These are phyloP conservation scores for Begonia fuchsioides DNA, from an alignment of 306 rosid species.

Conservation along the genomic window DNA sequence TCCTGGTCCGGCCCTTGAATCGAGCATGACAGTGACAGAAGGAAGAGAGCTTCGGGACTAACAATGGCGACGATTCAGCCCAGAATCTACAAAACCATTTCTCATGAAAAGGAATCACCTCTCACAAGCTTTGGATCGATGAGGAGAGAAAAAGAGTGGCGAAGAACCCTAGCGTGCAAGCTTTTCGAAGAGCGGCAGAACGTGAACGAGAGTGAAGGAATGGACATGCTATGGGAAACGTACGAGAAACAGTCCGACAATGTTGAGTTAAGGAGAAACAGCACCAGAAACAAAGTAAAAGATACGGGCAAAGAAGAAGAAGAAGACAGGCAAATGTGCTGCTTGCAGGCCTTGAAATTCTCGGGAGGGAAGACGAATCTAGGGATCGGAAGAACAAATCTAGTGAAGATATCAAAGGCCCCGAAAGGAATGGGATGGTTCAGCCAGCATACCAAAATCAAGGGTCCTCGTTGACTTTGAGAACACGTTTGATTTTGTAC, in stretches of 20 bases:
- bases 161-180: constrained; percentile 87
- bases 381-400: constrained; percentile 75
- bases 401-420: constrained; percentile 70
- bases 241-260: constrained; percentile 14
- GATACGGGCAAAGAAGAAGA: constrained; percentile 8
- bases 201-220: constrained; percentile 52
- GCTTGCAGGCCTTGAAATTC: constrained; percentile 81
- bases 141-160: constrained; percentile 93
- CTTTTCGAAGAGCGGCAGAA: constrained; percentile 82
- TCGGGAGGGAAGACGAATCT: constrained; percentile 79
- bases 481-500: background rate
- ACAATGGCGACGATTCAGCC: too few relatives aligned
- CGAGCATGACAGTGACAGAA: too few relatives aligned
- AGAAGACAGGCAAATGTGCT: constrained; percentile 40
- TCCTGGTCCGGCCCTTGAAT: too few relatives aligned
- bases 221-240: constrained; percentile 96
- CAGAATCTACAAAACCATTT: too few relatives aligned
- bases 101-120: too few relatives aligned
- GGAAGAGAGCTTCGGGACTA: too few relatives aligned
- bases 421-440: constrained; percentile 75
- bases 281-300: too few relatives aligned
- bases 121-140: constrained; percentile 37
- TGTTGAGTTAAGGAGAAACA: too few relatives aligned
- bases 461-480: constrained; percentile 8
- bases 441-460: constrained; percentile 17